phyloP scores from a whole-genome alignment of 1,139 yeast species.

The Suhomyces panamericanus region DNA sequence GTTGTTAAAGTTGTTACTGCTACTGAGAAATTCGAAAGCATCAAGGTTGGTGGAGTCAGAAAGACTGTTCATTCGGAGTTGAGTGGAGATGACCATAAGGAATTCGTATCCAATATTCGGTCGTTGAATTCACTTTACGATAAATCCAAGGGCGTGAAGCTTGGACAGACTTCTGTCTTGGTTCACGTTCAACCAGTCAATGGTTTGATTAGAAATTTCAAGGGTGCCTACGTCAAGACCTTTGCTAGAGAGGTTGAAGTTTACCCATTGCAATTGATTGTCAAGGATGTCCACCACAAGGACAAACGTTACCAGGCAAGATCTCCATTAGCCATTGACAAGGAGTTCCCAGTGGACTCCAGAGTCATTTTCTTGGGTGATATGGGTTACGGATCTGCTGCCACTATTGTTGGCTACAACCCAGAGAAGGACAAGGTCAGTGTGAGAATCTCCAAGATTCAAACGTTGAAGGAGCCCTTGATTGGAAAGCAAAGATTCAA shows the following conservation, averaged over 20 bases:
- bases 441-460: slow-evolving; percentile 52
- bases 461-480: slow-evolving; percentile 56
- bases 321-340: slow-evolving; percentile 72
- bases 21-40: slow-evolving; percentile 46
- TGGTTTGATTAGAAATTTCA: slow-evolving; percentile 68
- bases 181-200: slow-evolving; percentile 73
- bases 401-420: slow-evolving; percentile 65
- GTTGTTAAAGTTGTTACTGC: slow-evolving; percentile 66
- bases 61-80: slow-evolving; percentile 44
- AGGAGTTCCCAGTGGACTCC: slow-evolving; percentile 76
- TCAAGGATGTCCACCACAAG: slow-evolving; percentile 68
- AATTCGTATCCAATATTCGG: slow-evolving; percentile 36
- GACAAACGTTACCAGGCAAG: slow-evolving; percentile 75
- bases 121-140: slow-evolving; percentile 39
- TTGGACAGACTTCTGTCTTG: slow-evolving; percentile 56
- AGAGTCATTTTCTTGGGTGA: slow-evolving; percentile 84
- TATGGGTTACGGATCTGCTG: slow-evolving; percentile 86
- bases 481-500: slow-evolving; percentile 60
- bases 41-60: slow-evolving; percentile 31
- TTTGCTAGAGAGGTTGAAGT: slow-evolving; percentile 52
- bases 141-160: slow-evolving; percentile 56
- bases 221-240: slow-evolving; percentile 79
- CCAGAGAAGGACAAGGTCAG: slow-evolving; percentile 52
- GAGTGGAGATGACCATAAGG: slow-evolving; percentile 39
- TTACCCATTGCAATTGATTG: slow-evolving; percentile 77